Evolutionary conservation across 2,329 filamentous ascomycete species (phyloP).

Genomic region (Penicillium sp.): DNA sequence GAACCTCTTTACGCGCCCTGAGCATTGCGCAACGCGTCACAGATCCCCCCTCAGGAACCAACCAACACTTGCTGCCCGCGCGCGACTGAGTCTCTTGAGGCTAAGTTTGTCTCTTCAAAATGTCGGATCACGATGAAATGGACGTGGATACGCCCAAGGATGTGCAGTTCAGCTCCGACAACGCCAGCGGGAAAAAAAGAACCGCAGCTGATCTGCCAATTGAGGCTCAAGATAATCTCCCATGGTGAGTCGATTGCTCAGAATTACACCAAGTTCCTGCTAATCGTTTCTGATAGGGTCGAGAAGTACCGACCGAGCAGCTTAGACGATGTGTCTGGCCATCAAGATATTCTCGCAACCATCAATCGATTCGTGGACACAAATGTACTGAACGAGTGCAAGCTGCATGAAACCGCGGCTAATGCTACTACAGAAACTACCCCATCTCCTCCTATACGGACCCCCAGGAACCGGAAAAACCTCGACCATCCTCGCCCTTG

Average conservation of each 20-base stretch:
- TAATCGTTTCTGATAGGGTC: slow-evolving; percentile 61
- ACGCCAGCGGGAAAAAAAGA: slow-evolving; percentile 74
- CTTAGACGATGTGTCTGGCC: slow-evolving; percentile 89
- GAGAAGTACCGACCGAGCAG: slow-evolving; percentile 94
- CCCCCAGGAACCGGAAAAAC: slow-evolving; percentile 97
- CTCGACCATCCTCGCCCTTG: slow-evolving; percentile 90
- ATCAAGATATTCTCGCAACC: slow-evolving; percentile 94
- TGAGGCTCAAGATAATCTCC: slow-evolving; percentile 88
- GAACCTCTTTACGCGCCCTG: slow-evolving; percentile 44
- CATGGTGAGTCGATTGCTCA: slow-evolving; percentile 65
- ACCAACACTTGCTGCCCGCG: slow-evolving; percentile 1
- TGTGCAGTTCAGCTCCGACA: slow-evolving; percentile 70
- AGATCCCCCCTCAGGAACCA: slow-evolving; percentile 3
- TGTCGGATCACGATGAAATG: slow-evolving; percentile 66
- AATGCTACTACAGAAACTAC: slow-evolving; percentile 62
- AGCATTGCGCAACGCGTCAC: slow-evolving; percentile 31
- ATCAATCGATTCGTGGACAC: slow-evolving; percentile 97
- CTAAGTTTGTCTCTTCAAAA: slow-evolving; percentile 27
- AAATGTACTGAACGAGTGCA: slow-evolving; percentile 57
- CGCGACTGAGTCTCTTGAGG: slow-evolving; percentile 3
- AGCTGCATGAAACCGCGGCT: neutral
- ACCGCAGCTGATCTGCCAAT: slow-evolving; percentile 91
- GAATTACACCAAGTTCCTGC: neutral
- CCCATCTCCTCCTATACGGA: slow-evolving; percentile 94
- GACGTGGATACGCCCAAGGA: slow-evolving; percentile 62